Percentiles rank a stretch among this genome's conserved stretches.
phyloP scores from a whole-genome alignment of 345 rosid species.

The Gossypium herbaceum region DNA sequence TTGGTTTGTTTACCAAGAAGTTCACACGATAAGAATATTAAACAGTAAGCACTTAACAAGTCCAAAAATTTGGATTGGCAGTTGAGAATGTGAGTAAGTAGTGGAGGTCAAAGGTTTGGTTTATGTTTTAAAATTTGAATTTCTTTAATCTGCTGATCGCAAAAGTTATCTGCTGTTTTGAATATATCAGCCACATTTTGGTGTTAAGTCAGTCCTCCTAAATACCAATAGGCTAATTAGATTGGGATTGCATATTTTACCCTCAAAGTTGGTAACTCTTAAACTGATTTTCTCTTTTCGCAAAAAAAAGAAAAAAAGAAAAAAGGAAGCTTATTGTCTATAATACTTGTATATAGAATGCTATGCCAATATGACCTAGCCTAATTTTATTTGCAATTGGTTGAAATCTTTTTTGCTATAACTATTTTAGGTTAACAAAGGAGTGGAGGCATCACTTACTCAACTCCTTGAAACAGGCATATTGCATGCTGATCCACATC shows the following conservation, averaged over 20 bases:
- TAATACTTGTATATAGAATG: not conserved
- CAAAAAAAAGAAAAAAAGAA: not conserved
- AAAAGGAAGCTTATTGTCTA: not conserved
- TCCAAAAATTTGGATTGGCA: not conserved
- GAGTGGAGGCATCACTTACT: slow-evolving; percentile 85
- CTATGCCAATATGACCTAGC: not conserved
- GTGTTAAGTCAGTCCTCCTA: not conserved
- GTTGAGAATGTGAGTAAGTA: not conserved
- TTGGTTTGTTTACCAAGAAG: not conserved
- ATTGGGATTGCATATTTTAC: not conserved
- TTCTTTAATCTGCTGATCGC: not conserved
- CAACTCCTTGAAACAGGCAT: slow-evolving; percentile 95
- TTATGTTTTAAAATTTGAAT: not conserved
- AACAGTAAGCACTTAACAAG: not conserved
- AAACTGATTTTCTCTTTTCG: not conserved
- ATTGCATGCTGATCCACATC: slow-evolving; percentile 97
- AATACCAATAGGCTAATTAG: not conserved
- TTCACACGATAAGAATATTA: not conserved
- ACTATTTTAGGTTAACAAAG: slow-evolving; percentile 70
- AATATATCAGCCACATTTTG: not conserved
- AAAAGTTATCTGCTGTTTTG: not conserved
- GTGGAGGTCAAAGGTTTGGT: not conserved
- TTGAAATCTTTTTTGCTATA: slow-evolving; percentile 12
- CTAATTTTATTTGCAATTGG: slow-evolving; percentile 10
- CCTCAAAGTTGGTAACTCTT: not conserved